These are phyloP conservation scores for Boletus edulis DNA, from an alignment of 768 basidiomycete species.

Conservation along the genomic window DNA sequence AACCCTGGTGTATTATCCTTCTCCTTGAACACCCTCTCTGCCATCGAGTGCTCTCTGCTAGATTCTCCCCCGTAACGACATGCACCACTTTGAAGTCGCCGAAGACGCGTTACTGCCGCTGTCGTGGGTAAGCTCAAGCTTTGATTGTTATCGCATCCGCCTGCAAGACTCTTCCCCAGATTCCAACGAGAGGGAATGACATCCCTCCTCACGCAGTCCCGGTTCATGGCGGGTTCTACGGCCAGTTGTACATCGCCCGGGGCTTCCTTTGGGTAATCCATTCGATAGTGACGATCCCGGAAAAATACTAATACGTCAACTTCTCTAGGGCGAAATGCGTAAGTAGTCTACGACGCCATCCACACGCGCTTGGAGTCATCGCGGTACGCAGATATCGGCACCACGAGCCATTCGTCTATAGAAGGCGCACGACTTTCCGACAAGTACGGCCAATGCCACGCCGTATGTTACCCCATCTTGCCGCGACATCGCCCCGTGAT, in stretches of 20 bases:
- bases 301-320: conserved; percentile 1
- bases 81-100: not conserved
- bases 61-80: not conserved
- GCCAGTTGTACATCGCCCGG: conserved; percentile 20
- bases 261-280: conserved; percentile 11
- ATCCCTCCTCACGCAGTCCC: conserved; percentile 23
- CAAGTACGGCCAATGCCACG: conserved; percentile 2
- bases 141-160: not conserved
- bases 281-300: not conserved
- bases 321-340: conserved; percentile 20
- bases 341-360: not conserved
- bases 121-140: conserved; percentile 11
- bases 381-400: conserved; percentile 14
- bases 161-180: not conserved
- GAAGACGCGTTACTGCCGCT: conserved; percentile 8
- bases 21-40: too few species aligned
- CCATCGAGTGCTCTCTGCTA: too few species aligned
- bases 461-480: conserved; percentile 3
- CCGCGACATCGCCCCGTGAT: not conserved
- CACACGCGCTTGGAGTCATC: not conserved
- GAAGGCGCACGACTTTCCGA: conserved; percentile 17
- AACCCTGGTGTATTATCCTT: too few species aligned
- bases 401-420: conserved; percentile 5
- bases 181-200: conserved; percentile 13
- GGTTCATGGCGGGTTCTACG: not conserved